Evolutionary conservation across 495 filamentous ascomycete species (phyloP).

Genomic region (Tuber aestivum): DNA sequence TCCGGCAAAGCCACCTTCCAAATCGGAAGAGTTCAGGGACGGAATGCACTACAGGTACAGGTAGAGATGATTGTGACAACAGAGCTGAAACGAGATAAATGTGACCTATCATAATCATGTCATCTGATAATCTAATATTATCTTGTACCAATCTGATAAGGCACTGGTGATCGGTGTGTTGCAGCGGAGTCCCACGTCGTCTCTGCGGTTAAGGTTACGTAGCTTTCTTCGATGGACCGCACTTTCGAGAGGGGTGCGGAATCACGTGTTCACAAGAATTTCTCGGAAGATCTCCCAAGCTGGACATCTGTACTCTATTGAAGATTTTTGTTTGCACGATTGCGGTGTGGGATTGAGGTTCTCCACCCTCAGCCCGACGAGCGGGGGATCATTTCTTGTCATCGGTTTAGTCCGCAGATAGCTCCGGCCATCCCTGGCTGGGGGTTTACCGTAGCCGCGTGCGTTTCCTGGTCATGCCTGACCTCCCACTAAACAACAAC

Average conservation of each 20-base stretch:
- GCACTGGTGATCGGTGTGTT: background rate
- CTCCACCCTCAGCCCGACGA: too few relatives aligned
- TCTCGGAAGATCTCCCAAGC: background rate
- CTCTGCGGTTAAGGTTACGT: background rate
- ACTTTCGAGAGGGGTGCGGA: background rate
- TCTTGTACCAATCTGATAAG: slow-evolving; percentile 24
- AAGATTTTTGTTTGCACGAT: background rate
- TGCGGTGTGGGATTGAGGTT: background rate
- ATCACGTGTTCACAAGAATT: slow-evolving; percentile 5
- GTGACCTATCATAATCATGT: slow-evolving; percentile 21
- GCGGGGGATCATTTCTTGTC: background rate
- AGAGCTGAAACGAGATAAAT: slow-evolving; percentile 2
- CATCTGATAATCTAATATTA: slow-evolving; percentile 27
- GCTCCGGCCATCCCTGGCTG: background rate
- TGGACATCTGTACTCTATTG: background rate
- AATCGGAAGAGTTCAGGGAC: background rate
- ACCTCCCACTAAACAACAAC: background rate
- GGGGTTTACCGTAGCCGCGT: too few relatives aligned
- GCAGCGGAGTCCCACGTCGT: too few relatives aligned
- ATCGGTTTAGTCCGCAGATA: background rate
- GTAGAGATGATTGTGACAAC: too few relatives aligned
- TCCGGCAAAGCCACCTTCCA: background rate
- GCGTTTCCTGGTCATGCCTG: too few relatives aligned
- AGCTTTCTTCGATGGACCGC: background rate
- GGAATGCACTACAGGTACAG: too few relatives aligned